A percentile compares a stretch with the other conserved stretches of the same genome.
These are phyloP conservation scores for Kazachstania psychrophila DNA, from an alignment of 805 yeast genomes.

Conservation along the genomic window DNA sequence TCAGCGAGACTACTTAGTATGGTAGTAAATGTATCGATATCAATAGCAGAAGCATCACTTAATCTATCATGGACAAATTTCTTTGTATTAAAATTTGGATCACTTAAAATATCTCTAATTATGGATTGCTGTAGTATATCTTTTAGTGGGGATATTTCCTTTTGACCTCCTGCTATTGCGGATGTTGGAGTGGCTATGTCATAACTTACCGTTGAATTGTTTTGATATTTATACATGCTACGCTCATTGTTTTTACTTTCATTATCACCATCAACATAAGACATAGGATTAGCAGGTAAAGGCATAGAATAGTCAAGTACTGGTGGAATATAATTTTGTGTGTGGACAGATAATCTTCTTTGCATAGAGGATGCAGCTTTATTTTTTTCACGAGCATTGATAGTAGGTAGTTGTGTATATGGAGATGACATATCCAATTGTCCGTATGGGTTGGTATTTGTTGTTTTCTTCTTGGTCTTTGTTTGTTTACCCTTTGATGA, in stretches of 20 bases:
- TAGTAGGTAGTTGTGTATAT: conserved; percentile 24
- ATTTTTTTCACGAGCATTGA: conserved; percentile 30
- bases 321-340: conserved; percentile 25
- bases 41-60: conserved; percentile 58
- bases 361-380: conserved; percentile 36
- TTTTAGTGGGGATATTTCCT: background rate
- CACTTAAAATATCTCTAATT: conserved; percentile 23
- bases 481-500: conserved; percentile 4
- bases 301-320: conserved; percentile 25
- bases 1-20: conserved; percentile 41
- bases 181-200: background rate
- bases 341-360: conserved; percentile 37
- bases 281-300: conserved; percentile 11
- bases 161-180: background rate
- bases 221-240: no score
- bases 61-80: conserved; percentile 41
- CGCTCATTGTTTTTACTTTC: background rate
- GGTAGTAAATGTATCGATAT: conserved; percentile 60
- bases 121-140: conserved; percentile 4
- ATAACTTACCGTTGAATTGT: background rate
- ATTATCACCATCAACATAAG: background rate
- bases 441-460: conserved; percentile 7
- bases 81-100: conserved; percentile 39
- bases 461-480: conserved; percentile 6
- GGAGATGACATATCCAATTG: conserved; percentile 5